Conservation (phyloP, 2,329 filamentous ascomycete genomes). For the Neonectria coccinea region DNA sequence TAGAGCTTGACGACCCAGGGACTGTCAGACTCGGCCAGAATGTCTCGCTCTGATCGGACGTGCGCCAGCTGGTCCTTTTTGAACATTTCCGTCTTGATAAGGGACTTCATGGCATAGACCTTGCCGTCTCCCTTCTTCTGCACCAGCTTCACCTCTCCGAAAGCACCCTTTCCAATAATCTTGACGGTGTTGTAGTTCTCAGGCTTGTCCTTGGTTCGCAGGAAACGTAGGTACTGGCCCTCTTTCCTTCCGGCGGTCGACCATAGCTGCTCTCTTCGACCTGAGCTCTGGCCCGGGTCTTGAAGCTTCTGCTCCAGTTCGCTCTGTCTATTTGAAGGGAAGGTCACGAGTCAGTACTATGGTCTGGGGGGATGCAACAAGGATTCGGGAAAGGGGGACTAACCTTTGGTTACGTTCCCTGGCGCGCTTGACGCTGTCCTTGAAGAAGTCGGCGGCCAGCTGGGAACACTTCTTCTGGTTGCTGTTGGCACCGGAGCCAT, state of each 20-base stretch:
- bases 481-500: conserved; percentile 72
- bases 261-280: conserved; percentile 86
- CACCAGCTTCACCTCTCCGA: conserved; percentile 97
- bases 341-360: conserved; percentile 27
- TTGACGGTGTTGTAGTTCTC: conserved; percentile 97
- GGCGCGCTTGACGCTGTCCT: conserved; percentile 96
- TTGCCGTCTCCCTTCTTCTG: conserved; percentile 96
- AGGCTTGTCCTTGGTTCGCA: conserved; percentile 91
- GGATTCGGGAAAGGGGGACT: conserved; percentile 42
- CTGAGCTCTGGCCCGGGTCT: conserved; percentile 79
- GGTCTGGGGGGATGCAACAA: not conserved
- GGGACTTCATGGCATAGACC: conserved; percentile 97
- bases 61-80: conserved; percentile 98
- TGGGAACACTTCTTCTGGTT: conserved; percentile 78
- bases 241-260: conserved; percentile 88
- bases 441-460: conserved; percentile 91
- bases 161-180: conserved; percentile 98
- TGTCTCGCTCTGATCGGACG: conserved; percentile 96
- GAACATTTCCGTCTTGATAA: conserved; percentile 99
- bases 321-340: conserved; percentile 73
- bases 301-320: conserved; percentile 89
- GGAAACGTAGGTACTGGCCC: conserved; percentile 91
- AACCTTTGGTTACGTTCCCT: conserved; percentile 95
- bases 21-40: conserved; percentile 98
- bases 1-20: conserved; percentile 99